Evolutionary conservation across 495 filamentous ascomycete species (phyloP), one percentile per base, ranked within the genome.

Genomic region (Parathielavia appendiculata): DNA sequence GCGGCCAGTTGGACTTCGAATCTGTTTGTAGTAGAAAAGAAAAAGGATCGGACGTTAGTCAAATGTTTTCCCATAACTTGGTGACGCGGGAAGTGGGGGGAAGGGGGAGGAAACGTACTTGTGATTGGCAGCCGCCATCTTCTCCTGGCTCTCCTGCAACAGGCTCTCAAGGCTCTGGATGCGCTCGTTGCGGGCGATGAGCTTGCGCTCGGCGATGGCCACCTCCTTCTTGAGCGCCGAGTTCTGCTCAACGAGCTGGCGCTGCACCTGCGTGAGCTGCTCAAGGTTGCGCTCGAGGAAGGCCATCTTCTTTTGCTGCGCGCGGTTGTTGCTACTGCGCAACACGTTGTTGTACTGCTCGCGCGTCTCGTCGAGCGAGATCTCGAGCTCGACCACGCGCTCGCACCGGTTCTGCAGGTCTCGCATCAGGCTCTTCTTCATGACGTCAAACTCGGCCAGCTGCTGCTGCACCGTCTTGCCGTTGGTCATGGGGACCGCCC

Each of bases 291-390:
- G 87, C 75, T 98, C 95, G 44, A 98, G 76, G 83, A 98, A 98
- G 8, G 92, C 93, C 90, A 98, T 97, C 82, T 97, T 98, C 85
- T 98, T 98, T 73, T 97, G 93, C 75, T 98, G 93, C 22, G 92
- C 91, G 39, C 92, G 88, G 78, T 95, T 97, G 79, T 97, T 97
- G 54, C 90, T 95, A 19, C 89, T 89, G 34, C 92, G 86, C 39
- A 98, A 82, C 47, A 98, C 92, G 63, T 95, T 95, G 77, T 97
- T 97, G 74, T 98, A 98, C 73, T 97, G 93, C 75, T 98, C 95
- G 48, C 93, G 85, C 5, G 93, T 95, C 75, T 96, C 91, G 66
- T 98, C 93, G 34, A 98, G 78, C 23, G 89, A 93, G 63, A 98
- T 97, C 68, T 98, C 93, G 32, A 98, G 83, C 74, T 98, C 93